Evolutionary conservation across 768 basidiomycete species (phyloP), one percentile per base, ranked within the genome.

Genomic region (Kwoniella sp.): DNA sequence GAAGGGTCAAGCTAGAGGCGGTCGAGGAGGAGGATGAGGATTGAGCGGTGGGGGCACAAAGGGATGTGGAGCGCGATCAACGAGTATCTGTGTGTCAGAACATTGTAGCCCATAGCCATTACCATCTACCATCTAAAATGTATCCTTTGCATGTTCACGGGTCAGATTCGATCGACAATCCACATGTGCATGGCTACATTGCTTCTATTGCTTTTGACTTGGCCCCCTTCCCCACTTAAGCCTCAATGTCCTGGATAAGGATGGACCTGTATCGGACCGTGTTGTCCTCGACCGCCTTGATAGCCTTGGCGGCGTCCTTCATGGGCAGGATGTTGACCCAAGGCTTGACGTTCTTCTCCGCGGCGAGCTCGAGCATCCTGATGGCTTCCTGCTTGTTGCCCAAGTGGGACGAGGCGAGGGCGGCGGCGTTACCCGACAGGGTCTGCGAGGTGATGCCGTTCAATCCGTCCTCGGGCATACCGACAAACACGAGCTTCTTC

Each of bases 311-410:
- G 5, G 76, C 78, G 5, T 81, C 77, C 66, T 77, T 78, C 80
- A 82, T 80, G 1, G 78, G 79, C 36, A 80, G 55, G 27, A 79
- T 69, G 46, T 77, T 72, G 46, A 79, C 73, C 78, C 79, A 83
- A 14, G 79, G 78, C 67, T 80, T 78, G 60, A 85, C 71, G 0
- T 76, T 70, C 69, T 84, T 80, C 53, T 80, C 76, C 1, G 77
- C 79, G 1, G 82, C 83, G n/a, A 86, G 76, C 41, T 81, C 64
- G 14, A 84, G 74, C 84, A 85, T 86, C 53, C 78, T 76, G 15
- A 77, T 47, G n/a, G 76, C 79, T 62, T 84, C 83, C 47, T 78
- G 75, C 74, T 82, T 83, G 69, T 76, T 80, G 32, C 83, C 84
- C 39, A 84, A 79, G 62, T 77, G 75, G 33, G 67, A 69, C 23